phyloP scores from a whole-genome alignment of 2,329 filamentous ascomycete genomes.

The Colletotrichum sp. region DNA sequence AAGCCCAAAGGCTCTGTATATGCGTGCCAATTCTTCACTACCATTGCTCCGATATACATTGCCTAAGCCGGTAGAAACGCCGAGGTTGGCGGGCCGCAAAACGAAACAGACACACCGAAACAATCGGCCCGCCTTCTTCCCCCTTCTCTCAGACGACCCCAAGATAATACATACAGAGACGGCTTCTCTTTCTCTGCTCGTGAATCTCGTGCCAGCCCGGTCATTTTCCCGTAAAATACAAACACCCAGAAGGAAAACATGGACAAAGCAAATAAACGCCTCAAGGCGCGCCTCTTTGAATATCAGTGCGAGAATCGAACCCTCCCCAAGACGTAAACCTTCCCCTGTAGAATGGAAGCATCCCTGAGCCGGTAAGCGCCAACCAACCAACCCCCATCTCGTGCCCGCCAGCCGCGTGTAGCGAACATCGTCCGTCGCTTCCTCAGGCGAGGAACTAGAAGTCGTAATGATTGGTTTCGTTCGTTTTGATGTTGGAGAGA shows the following conservation, averaged over 20 bases:
- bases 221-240: constrained; percentile 13
- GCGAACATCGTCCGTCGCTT: background rate
- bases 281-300: background rate
- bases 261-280: constrained; percentile 18
- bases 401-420: background rate
- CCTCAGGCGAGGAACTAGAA: background rate
- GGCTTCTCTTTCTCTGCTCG: constrained; percentile 6
- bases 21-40: constrained; percentile 8
- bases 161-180: constrained; percentile 18
- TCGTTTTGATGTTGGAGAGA: constrained; percentile 7
- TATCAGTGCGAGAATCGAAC: constrained; percentile 5
- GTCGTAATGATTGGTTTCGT: constrained; percentile 5
- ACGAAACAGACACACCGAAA: background rate
- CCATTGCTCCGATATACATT: constrained; percentile 17
- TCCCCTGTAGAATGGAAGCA: constrained; percentile 3
- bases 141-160: background rate
- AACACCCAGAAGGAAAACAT: constrained; percentile 1
- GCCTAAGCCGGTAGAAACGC: background rate
- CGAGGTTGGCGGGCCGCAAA: constrained; percentile 1
- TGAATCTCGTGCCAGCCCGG: constrained; percentile 11
- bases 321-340: background rate
- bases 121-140: background rate
- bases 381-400: background rate
- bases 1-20: constrained; percentile 11
- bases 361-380: constrained; percentile 7